These are phyloP conservation scores for Celoporthe dispersa DNA, from an alignment of 2,329 filamentous ascomycete genomes.

Conservation along the genomic window DNA sequence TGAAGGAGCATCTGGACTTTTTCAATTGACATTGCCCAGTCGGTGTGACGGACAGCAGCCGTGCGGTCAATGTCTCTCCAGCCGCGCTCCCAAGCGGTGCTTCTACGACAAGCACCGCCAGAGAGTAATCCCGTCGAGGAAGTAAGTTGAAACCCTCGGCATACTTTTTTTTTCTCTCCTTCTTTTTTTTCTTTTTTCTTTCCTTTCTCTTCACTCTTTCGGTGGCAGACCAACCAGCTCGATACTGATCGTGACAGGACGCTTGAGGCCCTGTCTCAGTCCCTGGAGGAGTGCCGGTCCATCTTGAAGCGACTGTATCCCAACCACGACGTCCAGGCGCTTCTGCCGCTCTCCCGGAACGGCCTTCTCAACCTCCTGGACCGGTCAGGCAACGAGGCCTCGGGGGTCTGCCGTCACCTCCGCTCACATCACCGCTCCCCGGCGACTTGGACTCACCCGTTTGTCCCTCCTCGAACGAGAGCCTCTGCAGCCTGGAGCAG, in stretches of 20 bases:
- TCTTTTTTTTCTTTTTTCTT: too few species aligned
- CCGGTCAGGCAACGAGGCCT: conserved; percentile 47
- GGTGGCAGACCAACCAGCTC: conserved; percentile 27
- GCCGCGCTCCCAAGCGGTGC: conserved; percentile 77
- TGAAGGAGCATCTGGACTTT: neutral
- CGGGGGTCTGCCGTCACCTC: conserved; percentile 56
- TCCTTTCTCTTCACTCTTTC: neutral
- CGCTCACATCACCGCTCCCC: conserved; percentile 53
- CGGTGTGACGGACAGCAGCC: conserved; percentile 82
- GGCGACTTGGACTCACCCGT: conserved; percentile 54
- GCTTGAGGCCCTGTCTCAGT: conserved; percentile 66
- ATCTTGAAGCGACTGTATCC: conserved; percentile 68
- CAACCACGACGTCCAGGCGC: conserved; percentile 55
- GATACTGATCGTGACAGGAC: conserved; percentile 45
- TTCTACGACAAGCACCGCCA: conserved; percentile 82
- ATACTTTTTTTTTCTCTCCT: too few species aligned
- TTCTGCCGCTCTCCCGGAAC: conserved; percentile 59
- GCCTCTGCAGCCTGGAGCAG: conserved; percentile 64
- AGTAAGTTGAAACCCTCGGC: conserved; percentile 55
- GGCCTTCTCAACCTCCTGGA: conserved; percentile 63
- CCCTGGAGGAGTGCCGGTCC: conserved; percentile 66
- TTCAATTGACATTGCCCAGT: conserved; percentile 40
- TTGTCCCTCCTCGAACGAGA: conserved; percentile 54
- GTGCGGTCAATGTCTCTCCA: conserved; percentile 82
- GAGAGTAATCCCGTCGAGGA: conserved; percentile 76